Conservation (phyloP, 106 monocot species). For the Allium fistulosum region DNA sequence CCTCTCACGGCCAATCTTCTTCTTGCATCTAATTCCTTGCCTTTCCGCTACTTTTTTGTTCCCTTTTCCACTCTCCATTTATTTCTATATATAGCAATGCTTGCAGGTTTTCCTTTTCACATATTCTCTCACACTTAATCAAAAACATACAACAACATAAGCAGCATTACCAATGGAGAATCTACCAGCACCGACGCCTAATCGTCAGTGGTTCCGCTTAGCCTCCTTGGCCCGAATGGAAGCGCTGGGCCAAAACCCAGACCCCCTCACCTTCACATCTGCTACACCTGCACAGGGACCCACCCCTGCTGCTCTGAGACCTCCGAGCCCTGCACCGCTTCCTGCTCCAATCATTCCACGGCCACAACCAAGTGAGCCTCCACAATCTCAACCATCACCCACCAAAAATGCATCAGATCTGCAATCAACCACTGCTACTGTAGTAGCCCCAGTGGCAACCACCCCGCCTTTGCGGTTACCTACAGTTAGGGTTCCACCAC, state of each 20-base stretch:
- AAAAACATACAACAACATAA: neutral
- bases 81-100: neutral
- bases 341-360: neutral
- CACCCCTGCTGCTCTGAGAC: neutral
- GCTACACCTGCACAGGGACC: neutral
- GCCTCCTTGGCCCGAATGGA: slow-evolving; percentile 25
- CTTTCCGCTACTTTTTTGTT: neutral
- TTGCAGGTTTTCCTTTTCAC: neutral
- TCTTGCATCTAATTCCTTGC: slow-evolving; percentile 8
- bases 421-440: neutral
- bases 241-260: neutral
- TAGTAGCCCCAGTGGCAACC: slow-evolving; percentile 1
- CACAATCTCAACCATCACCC: neutral
- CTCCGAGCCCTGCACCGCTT: neutral
- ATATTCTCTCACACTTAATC: neutral
- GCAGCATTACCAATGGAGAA: slow-evolving; percentile 22
- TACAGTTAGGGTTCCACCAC: neutral
- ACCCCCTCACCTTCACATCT: neutral
- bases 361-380: neutral
- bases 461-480: neutral
- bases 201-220: slow-evolving; percentile 30
- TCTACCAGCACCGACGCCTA: slow-evolving; percentile 18
- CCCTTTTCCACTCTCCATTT: neutral
- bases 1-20: neutral
- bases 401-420: no score